These are phyloP conservation scores for Shiraia bambusicola DNA, from an alignment of 2,329 filamentous ascomycete species.

Conservation along the genomic window DNA sequence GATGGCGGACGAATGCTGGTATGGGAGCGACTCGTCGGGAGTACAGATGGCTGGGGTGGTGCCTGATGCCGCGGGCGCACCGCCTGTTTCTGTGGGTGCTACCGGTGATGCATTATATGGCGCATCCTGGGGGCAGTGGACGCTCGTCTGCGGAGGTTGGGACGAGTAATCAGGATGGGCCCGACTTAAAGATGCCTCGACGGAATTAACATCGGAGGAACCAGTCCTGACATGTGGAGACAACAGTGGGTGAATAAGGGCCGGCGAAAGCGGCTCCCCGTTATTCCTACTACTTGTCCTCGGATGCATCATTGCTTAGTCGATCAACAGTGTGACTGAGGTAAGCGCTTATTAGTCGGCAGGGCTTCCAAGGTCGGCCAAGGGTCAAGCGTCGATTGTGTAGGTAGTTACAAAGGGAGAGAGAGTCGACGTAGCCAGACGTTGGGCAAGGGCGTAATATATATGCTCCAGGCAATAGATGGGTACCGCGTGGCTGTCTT, in stretches of 20 bases:
- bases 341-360: conserved; percentile 8
- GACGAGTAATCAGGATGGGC: conserved; percentile 28
- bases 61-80: conserved; percentile 27
- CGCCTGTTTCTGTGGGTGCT: conserved; percentile 30
- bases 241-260: conserved; percentile 37
- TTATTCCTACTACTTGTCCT: conserved; percentile 21
- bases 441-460: conserved; percentile 15
- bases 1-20: conserved; percentile 20
- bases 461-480: conserved; percentile 31
- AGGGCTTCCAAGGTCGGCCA: too few species aligned
- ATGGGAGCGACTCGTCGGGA: conserved; percentile 31
- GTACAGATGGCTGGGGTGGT: conserved; percentile 17
- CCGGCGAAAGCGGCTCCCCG: conserved; percentile 39
- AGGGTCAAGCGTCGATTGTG: too few species aligned
- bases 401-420: conserved; percentile 1
- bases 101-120: conserved; percentile 33
- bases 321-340: conserved; percentile 12
- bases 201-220: conserved; percentile 40
- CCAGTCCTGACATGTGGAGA: conserved; percentile 34
- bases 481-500: conserved; percentile 37
- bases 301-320: conserved; percentile 27
- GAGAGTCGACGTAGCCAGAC: conserved; percentile 37
- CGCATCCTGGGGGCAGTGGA: conserved; percentile 21
- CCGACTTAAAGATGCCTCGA: conserved; percentile 27
- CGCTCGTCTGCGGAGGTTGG: conserved; percentile 26